Evolutionary conservation across 2,329 filamentous ascomycete species (phyloP), one percentile per base, ranked within the genome.

Genomic region (Cordyceps cicadae): DNA sequence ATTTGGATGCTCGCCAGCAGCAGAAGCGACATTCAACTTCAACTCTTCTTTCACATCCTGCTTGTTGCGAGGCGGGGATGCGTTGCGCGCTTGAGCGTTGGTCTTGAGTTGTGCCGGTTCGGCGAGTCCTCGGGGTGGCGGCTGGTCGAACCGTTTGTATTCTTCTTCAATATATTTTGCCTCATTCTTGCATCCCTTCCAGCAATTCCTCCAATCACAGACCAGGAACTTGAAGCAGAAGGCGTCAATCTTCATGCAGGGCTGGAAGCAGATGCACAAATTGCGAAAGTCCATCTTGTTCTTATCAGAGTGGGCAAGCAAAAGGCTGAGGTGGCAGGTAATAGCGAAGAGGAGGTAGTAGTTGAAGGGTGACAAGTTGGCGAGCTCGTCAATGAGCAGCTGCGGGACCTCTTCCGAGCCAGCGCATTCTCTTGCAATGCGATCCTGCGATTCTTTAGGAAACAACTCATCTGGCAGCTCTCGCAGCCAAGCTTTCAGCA

Each of bases 251-350:
- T 93, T 96, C 84, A 97, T 91, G 74, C 92, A 96, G 3, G 93
- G 93, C 74, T 96, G 92, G 74, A 97, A 97, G 77, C 93, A 97
- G 67, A 97, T 96, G 76, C 92, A 96, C 26, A 97, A 79, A 66
- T 97, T 97, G 70, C 90, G 87, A 71, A 93, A 96, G 71, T 96
- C 91, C 93, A 97, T 97, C 78, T 96, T 96, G 82, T 97, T 97
- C 78, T 93, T 92, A 65, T 95, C 90, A 26, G 92, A 89, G 72
- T 96, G 93, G 1, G 90, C 92, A 67, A 96, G 86, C 11, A 97
- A 82, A 29, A 97, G 82, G 68, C 92, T 96, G 54, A 97, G 86
- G 69, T 97, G 93, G 74, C 93, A 97, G 39, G 93, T 97, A 67
- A 97, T 96, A 68, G 93, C 93, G 72, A 97, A 97, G 6, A 97